Evolutionary conservation across 495 filamentous ascomycete genomes (phyloP), one percentile per base, ranked within the genome.

Genomic region (Xylona heveae): DNA sequence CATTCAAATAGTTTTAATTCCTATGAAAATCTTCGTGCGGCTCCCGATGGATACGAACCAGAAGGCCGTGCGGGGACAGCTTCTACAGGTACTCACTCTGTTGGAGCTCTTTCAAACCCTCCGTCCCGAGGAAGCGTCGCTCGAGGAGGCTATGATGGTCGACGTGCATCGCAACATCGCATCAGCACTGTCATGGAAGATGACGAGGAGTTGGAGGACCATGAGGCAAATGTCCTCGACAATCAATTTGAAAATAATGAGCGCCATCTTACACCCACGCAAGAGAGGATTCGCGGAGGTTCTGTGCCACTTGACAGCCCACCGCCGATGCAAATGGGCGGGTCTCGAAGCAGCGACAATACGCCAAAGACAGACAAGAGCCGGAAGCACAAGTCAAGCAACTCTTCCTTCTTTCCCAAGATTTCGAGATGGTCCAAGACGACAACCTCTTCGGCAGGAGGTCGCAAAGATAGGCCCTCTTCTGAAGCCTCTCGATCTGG

Each of bases 401-500:
- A 67, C 42, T 85, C 82, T 9, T 88, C 80, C 3, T 73, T 91
- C 48, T 88, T 83, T 54, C 79, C 82, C 16, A 91, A 84, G 52
- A 78, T 93, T 37, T 95, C 90, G 8, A 71, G 88, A 19, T 99
- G 88, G 88, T 94, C 85, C 3, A 84, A 88, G 52, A 94, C 88
- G 14, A 95, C 88, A 3, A 65, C 83, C 15, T 88, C 90, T 2
- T 74, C 75, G n/a, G 59, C 61, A 37, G 54, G 55, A 24, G 58
- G 63, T 30, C 52, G 55, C 16, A 55, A 57, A 14, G 50, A 51
- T 1, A 54, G 57, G 10, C 52, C 53, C n/a, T 43, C 44, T 34
- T 8, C 40, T n/a, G 41, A 40, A 53, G 56, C 59, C 3, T 80
- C 74, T 24, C 71, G 71, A 19, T 83, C 81, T 8, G 75, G 70